A percentile compares a stretch with the other conserved stretches of the same genome.
Evolutionary conservation across 2,329 filamentous ascomycete genomes (phyloP).

Genomic region (Fusarium dlaminii): DNA sequence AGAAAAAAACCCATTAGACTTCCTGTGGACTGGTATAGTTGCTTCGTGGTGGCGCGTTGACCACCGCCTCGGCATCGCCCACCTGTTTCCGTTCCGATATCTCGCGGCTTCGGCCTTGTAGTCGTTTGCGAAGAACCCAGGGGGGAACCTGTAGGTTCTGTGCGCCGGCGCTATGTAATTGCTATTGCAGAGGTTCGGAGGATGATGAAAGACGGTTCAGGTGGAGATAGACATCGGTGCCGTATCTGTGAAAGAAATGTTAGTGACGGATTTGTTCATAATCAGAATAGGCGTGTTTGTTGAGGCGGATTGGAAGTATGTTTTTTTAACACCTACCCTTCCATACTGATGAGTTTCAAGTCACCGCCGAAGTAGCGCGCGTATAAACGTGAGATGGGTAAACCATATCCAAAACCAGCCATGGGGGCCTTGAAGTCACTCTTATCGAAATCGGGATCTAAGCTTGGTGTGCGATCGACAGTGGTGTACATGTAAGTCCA

Average conservation of each 20-base stretch:
- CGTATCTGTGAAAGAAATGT: constrained; percentile 71
- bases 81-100: constrained; percentile 90
- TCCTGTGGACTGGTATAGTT: constrained; percentile 42
- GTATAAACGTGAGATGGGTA: constrained; percentile 94
- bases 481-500: constrained; percentile 99
- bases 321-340: constrained; percentile 74
- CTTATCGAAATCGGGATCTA: constrained; percentile 98
- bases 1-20: constrained; percentile 42
- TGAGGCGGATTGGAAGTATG: neutral
- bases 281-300: neutral
- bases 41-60: constrained; percentile 62
- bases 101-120: constrained; percentile 69
- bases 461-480: constrained; percentile 91
- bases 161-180: constrained; percentile 65
- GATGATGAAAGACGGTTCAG: constrained; percentile 95
- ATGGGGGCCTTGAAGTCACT: constrained; percentile 99
- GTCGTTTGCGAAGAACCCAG: constrained; percentile 68
- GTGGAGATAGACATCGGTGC: constrained; percentile 98
- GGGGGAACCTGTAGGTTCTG: constrained; percentile 44
- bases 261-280: constrained; percentile 14
- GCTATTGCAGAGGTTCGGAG: constrained; percentile 95
- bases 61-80: constrained; percentile 82
- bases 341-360: constrained; percentile 98
- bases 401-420: constrained; percentile 97
- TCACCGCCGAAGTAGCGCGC: constrained; percentile 98